Base-by-base conservation (phyloP, 345 rosid genomes). In the Murraya paniculata region DNA sequence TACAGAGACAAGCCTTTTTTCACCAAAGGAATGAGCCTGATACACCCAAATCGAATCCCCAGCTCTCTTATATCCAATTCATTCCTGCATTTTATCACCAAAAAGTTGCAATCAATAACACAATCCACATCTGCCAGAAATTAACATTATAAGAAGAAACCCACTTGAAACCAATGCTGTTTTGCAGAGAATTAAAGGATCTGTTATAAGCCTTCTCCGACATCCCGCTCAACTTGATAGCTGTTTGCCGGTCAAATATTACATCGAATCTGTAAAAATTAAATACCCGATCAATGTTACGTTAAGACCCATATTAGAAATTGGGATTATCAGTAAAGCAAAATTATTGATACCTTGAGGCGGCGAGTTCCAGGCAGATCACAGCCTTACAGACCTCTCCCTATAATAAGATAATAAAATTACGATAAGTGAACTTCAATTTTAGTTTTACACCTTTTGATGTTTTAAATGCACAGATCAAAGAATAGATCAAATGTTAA, bases 341-440 rank as follows among this genome's bases (percentile, higher is more conserved):
- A 53, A n/a, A 28, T 59, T 18, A 21, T 25, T 16, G 11, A 16
- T 72, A 92, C 97, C 98, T 84, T 79, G 93, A 77, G 9, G 98
- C 92, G 18, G 98, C 97, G 36, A 96, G 90, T 82, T 96, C 98
- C 18, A 96, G 73, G 89, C 97, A 96, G 84, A 94, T 92, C 60
- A 94, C 77, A 60, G 98, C 95, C 84, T 96, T 96, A 68, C 98
- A 89, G 67, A 91, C 81, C 92, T 96, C 99, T 65, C 99, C 98
- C 99, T 95, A 73, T 55, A 60, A 65, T 3, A 64, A 45, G 7
- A 68, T 80, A 31, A 28, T 27, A 24, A 36, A 75, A 10, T 10
- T 10, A 30, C 7, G 38, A 21, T 66, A n/a, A 41, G 59, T 8
- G 14, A 22, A 53, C 3, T 22, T 75, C n/a, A 11, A 5, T 48